Evolutionary conservation across 2,329 filamentous ascomycete genomes (phyloP).

Genomic region (Pestalotiopsis fici): DNA sequence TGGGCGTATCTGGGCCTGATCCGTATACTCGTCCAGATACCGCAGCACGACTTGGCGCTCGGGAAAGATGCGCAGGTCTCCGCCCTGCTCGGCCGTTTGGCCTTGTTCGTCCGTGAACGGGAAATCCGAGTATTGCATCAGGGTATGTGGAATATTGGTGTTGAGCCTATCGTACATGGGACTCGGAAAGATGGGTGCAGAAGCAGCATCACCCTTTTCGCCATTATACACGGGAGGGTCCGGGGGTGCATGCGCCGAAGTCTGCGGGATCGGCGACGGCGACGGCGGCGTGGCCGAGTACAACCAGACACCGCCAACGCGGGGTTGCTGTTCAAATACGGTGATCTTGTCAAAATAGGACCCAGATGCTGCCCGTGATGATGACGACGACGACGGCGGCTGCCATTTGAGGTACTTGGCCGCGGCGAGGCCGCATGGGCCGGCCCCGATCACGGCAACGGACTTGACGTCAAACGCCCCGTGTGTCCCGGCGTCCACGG

Average conservation of each 20-base stretch:
- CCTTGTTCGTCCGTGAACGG: slow-evolving; percentile 59
- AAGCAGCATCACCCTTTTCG: slow-evolving; percentile 9
- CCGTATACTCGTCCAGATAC: slow-evolving; percentile 74
- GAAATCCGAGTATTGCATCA: slow-evolving; percentile 81
- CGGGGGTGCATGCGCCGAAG: slow-evolving; percentile 60
- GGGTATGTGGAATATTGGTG: slow-evolving; percentile 78
- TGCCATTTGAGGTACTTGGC: slow-evolving; percentile 79
- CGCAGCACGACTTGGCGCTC: slow-evolving; percentile 67
- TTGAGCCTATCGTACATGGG: slow-evolving; percentile 82
- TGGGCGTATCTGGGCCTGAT: slow-evolving; percentile 57
- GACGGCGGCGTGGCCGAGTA: slow-evolving; percentile 57
- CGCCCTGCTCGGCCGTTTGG: background rate
- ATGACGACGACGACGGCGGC: slow-evolving; percentile 14
- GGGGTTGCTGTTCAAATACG: slow-evolving; percentile 78
- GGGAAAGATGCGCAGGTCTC: slow-evolving; percentile 66
- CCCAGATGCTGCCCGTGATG: too few relatives aligned
- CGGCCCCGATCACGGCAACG: slow-evolving; percentile 81
- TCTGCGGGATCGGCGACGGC: slow-evolving; percentile 64
- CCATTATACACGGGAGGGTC: slow-evolving; percentile 52
- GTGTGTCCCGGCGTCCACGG: slow-evolving; percentile 11
- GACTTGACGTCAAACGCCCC: slow-evolving; percentile 51
- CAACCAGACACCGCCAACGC: slow-evolving; percentile 84
- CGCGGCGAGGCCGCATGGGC: slow-evolving; percentile 75
- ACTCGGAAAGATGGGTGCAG: slow-evolving; percentile 67
- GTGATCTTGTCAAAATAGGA: slow-evolving; percentile 64